Evolutionary conservation across 2,329 filamentous ascomycete species (phyloP), one percentile per base, ranked within the genome.

Genomic region (Colletotrichum sansevieriae): DNA sequence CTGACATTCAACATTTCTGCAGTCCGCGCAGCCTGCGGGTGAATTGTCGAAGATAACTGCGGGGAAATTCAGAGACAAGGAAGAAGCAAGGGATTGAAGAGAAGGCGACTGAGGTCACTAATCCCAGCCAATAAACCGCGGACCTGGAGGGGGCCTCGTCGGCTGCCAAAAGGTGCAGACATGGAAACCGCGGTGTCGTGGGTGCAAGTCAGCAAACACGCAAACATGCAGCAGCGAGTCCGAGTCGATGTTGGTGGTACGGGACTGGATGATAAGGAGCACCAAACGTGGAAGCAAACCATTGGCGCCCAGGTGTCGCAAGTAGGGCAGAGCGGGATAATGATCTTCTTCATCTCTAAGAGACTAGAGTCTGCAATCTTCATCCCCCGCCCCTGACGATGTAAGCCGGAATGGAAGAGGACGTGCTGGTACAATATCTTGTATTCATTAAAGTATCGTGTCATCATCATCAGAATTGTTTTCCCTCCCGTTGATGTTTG

Each of bases 401-500:
- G 46, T 15, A 54, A 4, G 29, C 29, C 29, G 12, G 51, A 22
- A 5, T 9, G 51, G 15, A 4, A 37, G 5, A 37, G 18, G 0
- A 44, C 13, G 3, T 33, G 2, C 39, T 51, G 44, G 57, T 41
- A 51, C 18, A 41, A 20, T 39, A 7, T 41, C 39, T 18, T 39
- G 11, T 49, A 25, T 60, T 60, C 57, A 60, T 60, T 51, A 60
- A 46, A n/a, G 18, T 60, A 41, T 41, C 39, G 57, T 60, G 35
- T 60, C 57, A 49, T 60, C 12, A 62, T 62, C 47, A 43, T 62
- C 59, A 54, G 12, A 33, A 61, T 4, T 29, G 46, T 61, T 29
- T 29, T 29, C 7, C 29, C 7, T n/a, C 25, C 37, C 39, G 49
- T 55, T 22, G 22, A 46, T 8, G 51, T 20, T 13, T n/a, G 22